A percentile compares a stretch with the other conserved stretches of the same genome.
These are phyloP conservation scores for Boletus pseudopeckii DNA, from an alignment of 768 basidiomycete species.

Conservation along the genomic window DNA sequence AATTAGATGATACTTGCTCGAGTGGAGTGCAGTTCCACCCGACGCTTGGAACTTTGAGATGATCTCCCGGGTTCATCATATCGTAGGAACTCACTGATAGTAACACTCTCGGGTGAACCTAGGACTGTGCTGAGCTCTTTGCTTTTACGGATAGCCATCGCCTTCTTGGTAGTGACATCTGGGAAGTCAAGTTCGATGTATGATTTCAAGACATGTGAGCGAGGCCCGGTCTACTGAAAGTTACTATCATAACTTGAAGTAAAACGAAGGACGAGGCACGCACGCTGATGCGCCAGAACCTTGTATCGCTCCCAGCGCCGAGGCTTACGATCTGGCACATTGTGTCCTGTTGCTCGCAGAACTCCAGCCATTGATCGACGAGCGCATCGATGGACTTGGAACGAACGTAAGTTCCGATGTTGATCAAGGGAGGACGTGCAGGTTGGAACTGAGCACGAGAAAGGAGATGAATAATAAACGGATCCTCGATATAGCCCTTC, in stretches of 20 bases:
- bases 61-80: not conserved
- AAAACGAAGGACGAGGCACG: conserved; percentile 26
- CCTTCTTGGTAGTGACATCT: conserved; percentile 80
- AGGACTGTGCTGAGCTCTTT: conserved; percentile 35
- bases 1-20: conserved; percentile 48
- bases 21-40: conserved; percentile 37
- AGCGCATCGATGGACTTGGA: conserved; percentile 76
- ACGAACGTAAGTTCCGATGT: conserved; percentile 89
- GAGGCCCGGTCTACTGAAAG: conserved; percentile 51
- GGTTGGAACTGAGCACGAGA: conserved; percentile 61
- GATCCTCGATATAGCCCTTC: conserved; percentile 77
- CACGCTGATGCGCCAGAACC: conserved; percentile 90
- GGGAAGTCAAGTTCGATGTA: conserved; percentile 94
- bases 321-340: conserved; percentile 87
- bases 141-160: conserved; percentile 71
- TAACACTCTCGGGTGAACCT: conserved; percentile 18
- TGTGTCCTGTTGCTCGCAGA: conserved; percentile 40
- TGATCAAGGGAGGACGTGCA: conserved; percentile 81
- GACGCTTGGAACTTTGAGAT: conserved; percentile 10
- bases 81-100: conserved; percentile 12
- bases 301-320: conserved; percentile 93
- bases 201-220: conserved; percentile 44
- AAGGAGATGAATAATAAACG: conserved; percentile 66
- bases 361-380: conserved; percentile 60
- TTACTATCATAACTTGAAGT: conserved; percentile 7